Percentiles rank a stretch among this genome's conserved stretches.
phyloP scores from a whole-genome alignment of 2,329 filamentous ascomycete genomes.

The Madurella mycetomatis region DNA sequence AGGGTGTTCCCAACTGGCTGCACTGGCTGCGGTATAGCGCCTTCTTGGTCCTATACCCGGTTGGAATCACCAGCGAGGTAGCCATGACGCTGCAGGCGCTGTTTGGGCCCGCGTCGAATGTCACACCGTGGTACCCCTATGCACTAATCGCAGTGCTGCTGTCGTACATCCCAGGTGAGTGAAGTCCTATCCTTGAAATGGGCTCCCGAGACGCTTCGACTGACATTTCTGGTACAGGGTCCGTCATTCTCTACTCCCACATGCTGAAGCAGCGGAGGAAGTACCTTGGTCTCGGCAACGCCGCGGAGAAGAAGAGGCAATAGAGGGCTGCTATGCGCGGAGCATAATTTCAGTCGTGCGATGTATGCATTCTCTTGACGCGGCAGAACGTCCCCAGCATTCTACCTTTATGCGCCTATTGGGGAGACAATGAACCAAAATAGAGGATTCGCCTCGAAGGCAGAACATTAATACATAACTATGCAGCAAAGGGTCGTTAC shows the following conservation, averaged over 20 bases:
- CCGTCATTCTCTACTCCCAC: constrained; percentile 84
- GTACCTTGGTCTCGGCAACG: constrained; percentile 46
- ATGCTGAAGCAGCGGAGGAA: constrained; percentile 90
- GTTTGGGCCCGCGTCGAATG: constrained; percentile 51
- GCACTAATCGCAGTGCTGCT: constrained; percentile 61
- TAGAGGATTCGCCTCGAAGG: constrained; percentile 2
- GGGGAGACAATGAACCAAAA: background rate
- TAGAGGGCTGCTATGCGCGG: constrained; percentile 23
- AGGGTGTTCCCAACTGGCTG: constrained; percentile 57
- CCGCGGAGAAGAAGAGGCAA: constrained; percentile 43
- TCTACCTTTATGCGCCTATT: background rate
- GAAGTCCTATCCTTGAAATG: background rate
- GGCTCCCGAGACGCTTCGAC: background rate
- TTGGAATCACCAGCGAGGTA: constrained; percentile 87
- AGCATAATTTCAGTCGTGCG: background rate
- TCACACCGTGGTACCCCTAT: constrained; percentile 49
- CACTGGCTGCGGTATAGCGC: constrained; percentile 87
- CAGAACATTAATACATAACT: constrained; percentile 1
- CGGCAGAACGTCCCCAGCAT: background rate
- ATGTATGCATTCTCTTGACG: background rate
- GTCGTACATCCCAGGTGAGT: constrained; percentile 75
- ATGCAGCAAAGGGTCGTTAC: background rate
- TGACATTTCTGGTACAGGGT: constrained; percentile 34
- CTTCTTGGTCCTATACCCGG: constrained; percentile 87
- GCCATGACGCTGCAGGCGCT: constrained; percentile 67